Percentiles rank a stretch among this genome's conserved stretches.
Evolutionary conservation across 495 filamentous ascomycete genomes (phyloP).

Genomic region (Aspergillus panamensis): DNA sequence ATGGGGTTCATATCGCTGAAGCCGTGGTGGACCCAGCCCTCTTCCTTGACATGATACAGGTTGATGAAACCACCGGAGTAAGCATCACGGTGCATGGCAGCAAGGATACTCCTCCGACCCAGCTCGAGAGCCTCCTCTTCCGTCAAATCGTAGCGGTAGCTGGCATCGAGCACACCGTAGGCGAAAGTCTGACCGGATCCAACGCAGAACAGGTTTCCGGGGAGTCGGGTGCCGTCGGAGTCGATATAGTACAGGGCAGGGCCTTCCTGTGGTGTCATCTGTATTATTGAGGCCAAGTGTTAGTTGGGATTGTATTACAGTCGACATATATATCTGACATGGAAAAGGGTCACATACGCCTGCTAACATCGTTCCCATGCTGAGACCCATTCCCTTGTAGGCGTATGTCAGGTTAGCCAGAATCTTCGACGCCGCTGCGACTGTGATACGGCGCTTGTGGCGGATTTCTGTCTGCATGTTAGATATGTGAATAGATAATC

Average conservation of each 20-base stretch:
- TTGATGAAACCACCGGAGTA: constrained; percentile 99
- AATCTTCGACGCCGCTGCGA: constrained; percentile 96
- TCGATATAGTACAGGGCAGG: constrained; percentile 99
- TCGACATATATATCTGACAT: background rate
- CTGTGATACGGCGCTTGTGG: constrained; percentile 96
- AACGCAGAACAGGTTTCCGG: constrained; percentile 96
- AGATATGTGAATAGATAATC: background rate
- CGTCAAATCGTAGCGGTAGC: constrained; percentile 84
- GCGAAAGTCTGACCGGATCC: constrained; percentile 98
- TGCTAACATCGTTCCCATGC: constrained; percentile 99
- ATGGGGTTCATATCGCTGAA: constrained; percentile 94
- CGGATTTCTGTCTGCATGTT: constrained; percentile 62
- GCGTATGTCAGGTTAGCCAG: constrained; percentile 95
- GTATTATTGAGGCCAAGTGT: constrained; percentile 8
- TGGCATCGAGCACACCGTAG: constrained; percentile 93
- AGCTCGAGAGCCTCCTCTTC: constrained; percentile 86
- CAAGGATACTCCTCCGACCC: constrained; percentile 85
- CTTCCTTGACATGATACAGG: constrained; percentile 96
- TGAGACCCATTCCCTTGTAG: constrained; percentile 96
- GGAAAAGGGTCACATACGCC: constrained; percentile 55
- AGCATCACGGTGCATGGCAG: constrained; percentile 96
- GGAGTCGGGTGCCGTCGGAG: constrained; percentile 87
- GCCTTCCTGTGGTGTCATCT: constrained; percentile 83
- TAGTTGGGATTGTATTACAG: background rate
- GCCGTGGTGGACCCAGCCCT: constrained; percentile 96